Percentiles rank a stretch among this genome's conserved stretches.
Evolutionary conservation across 441 rosid species (phyloP).

Genomic region (Erysimum cheiri): DNA sequence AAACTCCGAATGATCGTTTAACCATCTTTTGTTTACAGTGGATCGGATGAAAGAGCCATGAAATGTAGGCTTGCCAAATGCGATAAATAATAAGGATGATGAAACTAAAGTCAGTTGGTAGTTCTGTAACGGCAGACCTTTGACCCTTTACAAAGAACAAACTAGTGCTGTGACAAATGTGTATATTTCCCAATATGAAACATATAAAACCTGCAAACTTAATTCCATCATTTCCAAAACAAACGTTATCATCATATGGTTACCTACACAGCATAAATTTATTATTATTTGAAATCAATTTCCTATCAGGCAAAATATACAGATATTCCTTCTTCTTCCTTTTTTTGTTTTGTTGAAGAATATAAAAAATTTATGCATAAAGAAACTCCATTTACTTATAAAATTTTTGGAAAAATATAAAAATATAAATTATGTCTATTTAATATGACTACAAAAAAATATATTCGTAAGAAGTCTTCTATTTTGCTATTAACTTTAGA

Average conservation of each 20-base stretch:
- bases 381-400: background rate
- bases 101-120: background rate
- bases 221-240: background rate
- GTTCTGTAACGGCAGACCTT: constrained; percentile 6
- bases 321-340: background rate
- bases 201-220: background rate
- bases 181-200: constrained; percentile 4
- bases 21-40: constrained; percentile 4
- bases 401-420: background rate
- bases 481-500: background rate
- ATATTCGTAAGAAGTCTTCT: background rate
- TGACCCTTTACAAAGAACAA: background rate
- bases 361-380: background rate
- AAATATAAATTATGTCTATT: background rate
- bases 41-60: constrained; percentile 15
- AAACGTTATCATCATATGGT: background rate
- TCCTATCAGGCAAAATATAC: background rate
- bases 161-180: constrained; percentile 2
- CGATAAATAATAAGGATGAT: background rate
- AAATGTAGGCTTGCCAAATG: background rate
- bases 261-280: background rate
- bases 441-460: background rate
- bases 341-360: background rate
- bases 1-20: background rate
- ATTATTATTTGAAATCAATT: background rate